A percentile compares a stretch with the other conserved stretches of the same genome.
These are phyloP conservation scores for Exserohilum rostratum DNA, from an alignment of 2,329 filamentous ascomycete genomes.

Conservation along the genomic window DNA sequence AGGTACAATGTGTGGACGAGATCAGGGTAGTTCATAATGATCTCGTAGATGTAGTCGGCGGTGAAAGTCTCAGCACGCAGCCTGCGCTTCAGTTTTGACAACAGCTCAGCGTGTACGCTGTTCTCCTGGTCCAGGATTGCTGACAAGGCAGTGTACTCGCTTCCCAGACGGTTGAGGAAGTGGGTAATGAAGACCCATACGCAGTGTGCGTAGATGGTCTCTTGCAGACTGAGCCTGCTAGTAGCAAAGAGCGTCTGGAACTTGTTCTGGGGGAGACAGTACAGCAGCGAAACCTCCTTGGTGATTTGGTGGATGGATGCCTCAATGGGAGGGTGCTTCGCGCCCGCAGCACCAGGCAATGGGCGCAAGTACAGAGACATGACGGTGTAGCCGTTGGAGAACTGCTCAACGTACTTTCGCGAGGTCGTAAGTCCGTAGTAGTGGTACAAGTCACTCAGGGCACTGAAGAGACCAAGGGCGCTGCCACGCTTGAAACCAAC, in stretches of 20 bases:
- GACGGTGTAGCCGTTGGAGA: slow-evolving; percentile 96
- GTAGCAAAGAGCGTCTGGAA: slow-evolving; percentile 88
- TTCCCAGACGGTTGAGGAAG: slow-evolving; percentile 92
- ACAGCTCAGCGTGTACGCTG: slow-evolving; percentile 81
- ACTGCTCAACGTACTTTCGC: slow-evolving; percentile 96
- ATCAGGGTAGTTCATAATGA: slow-evolving; percentile 87
- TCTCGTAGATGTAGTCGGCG: slow-evolving; percentile 96
- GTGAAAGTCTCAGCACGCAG: slow-evolving; percentile 97
- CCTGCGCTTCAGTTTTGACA: slow-evolving; percentile 94
- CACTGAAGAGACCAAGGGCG: slow-evolving; percentile 91
- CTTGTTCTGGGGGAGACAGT: slow-evolving; percentile 97
- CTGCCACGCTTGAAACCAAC: slow-evolving; percentile 94
- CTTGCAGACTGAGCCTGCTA: slow-evolving; percentile 87
- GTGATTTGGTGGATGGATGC: slow-evolving; percentile 98
- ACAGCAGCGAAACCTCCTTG: slow-evolving; percentile 95
- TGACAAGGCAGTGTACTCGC: slow-evolving; percentile 87
- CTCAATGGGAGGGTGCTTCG: slow-evolving; percentile 78
- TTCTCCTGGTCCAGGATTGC: slow-evolving; percentile 81
- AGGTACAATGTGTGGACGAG: slow-evolving; percentile 88
- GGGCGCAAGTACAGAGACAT: slow-evolving; percentile 94
- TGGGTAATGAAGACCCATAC: slow-evolving; percentile 98
- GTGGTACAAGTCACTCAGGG: slow-evolving; percentile 94
- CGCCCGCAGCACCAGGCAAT: slow-evolving; percentile 52
- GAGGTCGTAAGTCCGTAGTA: slow-evolving; percentile 98
- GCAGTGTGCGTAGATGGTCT: slow-evolving; percentile 96